Evolutionary conservation across 345 rosid genomes (phyloP).

Genomic region (Cardiospermum halicacabum): DNA sequence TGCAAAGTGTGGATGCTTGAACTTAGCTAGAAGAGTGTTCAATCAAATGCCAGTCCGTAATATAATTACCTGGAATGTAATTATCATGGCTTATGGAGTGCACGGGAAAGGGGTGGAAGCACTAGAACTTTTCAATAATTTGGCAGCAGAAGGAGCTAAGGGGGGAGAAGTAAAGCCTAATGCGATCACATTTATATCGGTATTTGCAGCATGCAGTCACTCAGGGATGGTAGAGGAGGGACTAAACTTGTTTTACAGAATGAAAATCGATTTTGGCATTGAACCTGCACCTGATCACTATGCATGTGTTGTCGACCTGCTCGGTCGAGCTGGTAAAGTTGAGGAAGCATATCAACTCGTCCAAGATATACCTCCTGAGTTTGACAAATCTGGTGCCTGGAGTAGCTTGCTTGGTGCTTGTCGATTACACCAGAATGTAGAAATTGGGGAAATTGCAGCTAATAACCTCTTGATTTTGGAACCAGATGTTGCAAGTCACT

Average conservation of each 20-base stretch:
- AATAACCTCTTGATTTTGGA: slow-evolving; percentile 55
- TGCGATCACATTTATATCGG: slow-evolving; percentile 68
- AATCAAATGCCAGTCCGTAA: slow-evolving; percentile 60
- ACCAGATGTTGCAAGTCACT: slow-evolving; percentile 85
- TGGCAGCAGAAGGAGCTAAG: slow-evolving; percentile 36
- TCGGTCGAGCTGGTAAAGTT: slow-evolving; percentile 80
- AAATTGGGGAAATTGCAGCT: slow-evolving; percentile 77
- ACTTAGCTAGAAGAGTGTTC: slow-evolving; percentile 50
- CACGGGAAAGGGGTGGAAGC: slow-evolving; percentile 78
- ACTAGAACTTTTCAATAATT: slow-evolving; percentile 46
- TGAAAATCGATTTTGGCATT: slow-evolving; percentile 54
- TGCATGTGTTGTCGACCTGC: slow-evolving; percentile 83
- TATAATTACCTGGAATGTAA: slow-evolving; percentile 81
- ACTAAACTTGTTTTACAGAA: slow-evolving; percentile 52
- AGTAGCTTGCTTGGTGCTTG: slow-evolving; percentile 91
- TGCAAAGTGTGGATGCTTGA: slow-evolving; percentile 81
- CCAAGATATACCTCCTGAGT: slow-evolving; percentile 44
- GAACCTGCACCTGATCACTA: slow-evolving; percentile 73
- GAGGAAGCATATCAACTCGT: slow-evolving; percentile 55
- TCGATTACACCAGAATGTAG: slow-evolving; percentile 56
- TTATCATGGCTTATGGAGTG: slow-evolving; percentile 93
- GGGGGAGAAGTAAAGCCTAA: slow-evolving; percentile 51
- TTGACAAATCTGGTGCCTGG: slow-evolving; percentile 67
- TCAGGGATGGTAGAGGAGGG: slow-evolving; percentile 83
- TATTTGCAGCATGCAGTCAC: slow-evolving; percentile 88